Base-by-base conservation (phyloP, 1,139 yeast genomes). In the Sugiyamaella xylanicola region DNA sequence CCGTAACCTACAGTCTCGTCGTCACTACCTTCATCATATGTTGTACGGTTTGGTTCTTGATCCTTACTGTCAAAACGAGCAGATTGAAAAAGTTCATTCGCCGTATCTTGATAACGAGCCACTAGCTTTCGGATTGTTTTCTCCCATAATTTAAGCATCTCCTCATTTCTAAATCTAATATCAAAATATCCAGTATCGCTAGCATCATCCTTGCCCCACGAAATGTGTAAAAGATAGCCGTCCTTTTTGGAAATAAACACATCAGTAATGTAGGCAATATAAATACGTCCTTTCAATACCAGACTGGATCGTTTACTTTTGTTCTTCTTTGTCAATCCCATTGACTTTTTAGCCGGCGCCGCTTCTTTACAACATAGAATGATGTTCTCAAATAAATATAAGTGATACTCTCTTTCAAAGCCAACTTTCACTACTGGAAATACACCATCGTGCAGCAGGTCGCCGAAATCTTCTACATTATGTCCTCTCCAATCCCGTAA, bases 401-500 rank as follows among this genome's bases (percentile, higher is more conserved):
- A 91, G 65, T 87, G 86, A 69, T 90, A 93, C 66, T 92, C 97
- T 58, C 89, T 83, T 69, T 93, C 99, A 52, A 81, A 79, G 45
- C 90, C 95, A 47, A 81, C 81, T 68, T 87, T 68, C 48, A 69
- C 90, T 13, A 93, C 96, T 1, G 86, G 85, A 46, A 89, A 93
- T 39, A 78, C 75, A 53, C 93, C 96, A 66, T 85, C 89, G 67
- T 85, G 84, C 51, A 92, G 73, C 56, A 93, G 78, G 59, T 88
- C 95, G 27, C 99, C 99, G 72, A 91, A 90, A 63, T 85, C 88
- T 59, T 79, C 80, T 53, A 88, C 76, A 61, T 85, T 85, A 71
- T 90, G 92, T n/a, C 97, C 98, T 64, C 92, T 83, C 99, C 99
- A 93, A 71, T 92, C 95, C 42, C 80, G 77, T 11, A 92, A 95